phyloP scores from a whole-genome alignment of 1,139 yeast species.

The Meyerozyma carpophila region DNA sequence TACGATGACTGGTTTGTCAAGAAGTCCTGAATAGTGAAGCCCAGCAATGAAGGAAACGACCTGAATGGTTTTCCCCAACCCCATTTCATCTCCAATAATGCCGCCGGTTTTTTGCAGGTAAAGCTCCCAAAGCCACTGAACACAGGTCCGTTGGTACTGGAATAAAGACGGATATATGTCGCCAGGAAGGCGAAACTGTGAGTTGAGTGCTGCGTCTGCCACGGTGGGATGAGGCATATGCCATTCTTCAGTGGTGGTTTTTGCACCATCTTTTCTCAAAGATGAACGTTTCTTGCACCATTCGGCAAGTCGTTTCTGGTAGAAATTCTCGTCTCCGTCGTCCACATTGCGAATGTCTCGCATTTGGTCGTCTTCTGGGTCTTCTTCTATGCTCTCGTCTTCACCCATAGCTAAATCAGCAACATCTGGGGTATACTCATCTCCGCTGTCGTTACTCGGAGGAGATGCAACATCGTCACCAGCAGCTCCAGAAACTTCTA shows the following conservation, averaged over 20 bases:
- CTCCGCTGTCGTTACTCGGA: not conserved
- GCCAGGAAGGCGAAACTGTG: conserved; percentile 75
- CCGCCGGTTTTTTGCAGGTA: conserved; percentile 89
- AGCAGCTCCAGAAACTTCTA: conserved; percentile 1
- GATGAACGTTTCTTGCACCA: conserved; percentile 54
- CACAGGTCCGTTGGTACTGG: conserved; percentile 92
- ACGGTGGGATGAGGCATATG: conserved; percentile 69
- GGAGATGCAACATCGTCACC: not conserved
- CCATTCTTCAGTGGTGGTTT: conserved; percentile 47
- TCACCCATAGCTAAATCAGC: not conserved
- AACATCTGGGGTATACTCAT: not conserved
- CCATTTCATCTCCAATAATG: conserved; percentile 97
- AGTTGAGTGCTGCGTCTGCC: conserved; percentile 70
- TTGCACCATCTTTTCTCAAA: conserved; percentile 13
- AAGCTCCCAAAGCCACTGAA: conserved; percentile 76
- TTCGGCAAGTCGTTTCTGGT: conserved; percentile 48
- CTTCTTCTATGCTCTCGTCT: not conserved
- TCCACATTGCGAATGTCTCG: conserved; percentile 42
- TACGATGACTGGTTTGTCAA: conserved; percentile 73
- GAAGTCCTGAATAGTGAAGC: conserved; percentile 70
- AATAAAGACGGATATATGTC: conserved; percentile 83
- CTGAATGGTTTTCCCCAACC: conserved; percentile 92
- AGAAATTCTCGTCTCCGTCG: conserved; percentile 71
- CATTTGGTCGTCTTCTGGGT: conserved; percentile 3
- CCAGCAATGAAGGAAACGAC: conserved; percentile 88